phyloP scores from a whole-genome alignment of 2,329 filamentous ascomycete genomes.

The Dactylella cylindrospora region DNA sequence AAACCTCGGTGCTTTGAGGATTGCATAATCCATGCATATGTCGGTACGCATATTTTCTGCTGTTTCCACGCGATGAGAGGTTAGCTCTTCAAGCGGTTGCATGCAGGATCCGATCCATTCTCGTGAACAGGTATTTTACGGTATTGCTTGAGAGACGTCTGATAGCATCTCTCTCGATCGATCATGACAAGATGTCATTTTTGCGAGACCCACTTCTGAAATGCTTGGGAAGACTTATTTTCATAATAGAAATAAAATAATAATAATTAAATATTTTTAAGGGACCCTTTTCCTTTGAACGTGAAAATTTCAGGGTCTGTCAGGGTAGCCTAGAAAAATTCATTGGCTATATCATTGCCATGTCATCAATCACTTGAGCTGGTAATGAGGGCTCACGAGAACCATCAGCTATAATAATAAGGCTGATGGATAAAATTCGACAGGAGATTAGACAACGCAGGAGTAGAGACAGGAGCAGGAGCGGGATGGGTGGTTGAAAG shows the following conservation, averaged over 20 bases:
- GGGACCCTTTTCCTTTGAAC: background rate
- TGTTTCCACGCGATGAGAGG: constrained; percentile 24
- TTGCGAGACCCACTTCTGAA: constrained; percentile 4
- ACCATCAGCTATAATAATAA: constrained; percentile 19
- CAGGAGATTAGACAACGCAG: background rate
- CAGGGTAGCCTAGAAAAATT: constrained; percentile 8
- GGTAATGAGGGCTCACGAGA: constrained; percentile 34
- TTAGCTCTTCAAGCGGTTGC: constrained; percentile 10
- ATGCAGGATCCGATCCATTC: constrained; percentile 22
- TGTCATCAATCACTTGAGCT: constrained; percentile 44
- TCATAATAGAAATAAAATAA: too few relatives aligned
- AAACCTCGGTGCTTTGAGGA: constrained; percentile 14
- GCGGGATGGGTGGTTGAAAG: background rate
- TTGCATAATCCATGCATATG: constrained; percentile 41
- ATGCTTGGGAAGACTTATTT: background rate
- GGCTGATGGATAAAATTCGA: constrained; percentile 25
- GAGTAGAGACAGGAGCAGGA: too few relatives aligned
- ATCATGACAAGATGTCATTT: constrained; percentile 1
- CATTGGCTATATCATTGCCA: constrained; percentile 40
- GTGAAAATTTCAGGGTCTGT: background rate
- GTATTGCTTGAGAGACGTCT: background rate
- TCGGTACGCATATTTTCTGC: background rate
- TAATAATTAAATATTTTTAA: too few relatives aligned
- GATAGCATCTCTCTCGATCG: background rate
- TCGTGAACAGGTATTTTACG: background rate